Evolutionary conservation across 139 green algal genomes (phyloP).

Genomic region (Closterium sp.): DNA sequence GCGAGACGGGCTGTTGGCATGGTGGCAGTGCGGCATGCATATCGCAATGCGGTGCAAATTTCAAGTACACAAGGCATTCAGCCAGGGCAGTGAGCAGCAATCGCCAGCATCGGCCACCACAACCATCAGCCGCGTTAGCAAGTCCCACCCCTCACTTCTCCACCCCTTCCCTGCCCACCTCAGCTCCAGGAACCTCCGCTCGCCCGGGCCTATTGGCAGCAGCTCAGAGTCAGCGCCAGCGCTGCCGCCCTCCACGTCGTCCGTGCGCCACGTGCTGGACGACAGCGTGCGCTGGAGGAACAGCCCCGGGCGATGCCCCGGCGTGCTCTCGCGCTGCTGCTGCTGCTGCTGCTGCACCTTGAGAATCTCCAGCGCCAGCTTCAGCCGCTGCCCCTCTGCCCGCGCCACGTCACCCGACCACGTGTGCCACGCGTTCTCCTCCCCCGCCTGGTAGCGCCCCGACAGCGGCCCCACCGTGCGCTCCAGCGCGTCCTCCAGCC

Average conservation of each 20-base stretch:
- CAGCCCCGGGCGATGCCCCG: background rate
- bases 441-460: background rate
- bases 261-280: background rate
- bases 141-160: background rate
- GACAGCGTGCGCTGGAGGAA: background rate
- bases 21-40: no score
- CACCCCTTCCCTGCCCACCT: background rate
- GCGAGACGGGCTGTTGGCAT: no score
- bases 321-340: background rate
- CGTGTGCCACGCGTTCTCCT: background rate
- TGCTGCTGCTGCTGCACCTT: background rate
- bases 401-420: background rate
- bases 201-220: background rate
- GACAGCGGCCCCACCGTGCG: background rate
- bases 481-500: background rate
- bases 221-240: background rate
- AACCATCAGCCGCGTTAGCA: no score
- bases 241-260: background rate
- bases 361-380: background rate
- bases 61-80: no score
- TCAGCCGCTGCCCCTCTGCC: background rate
- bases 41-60: no score
- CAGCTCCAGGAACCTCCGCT: background rate
- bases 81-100: no score
- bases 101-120: no score